A percentile compares a stretch with the other conserved stretches of the same genome.
These are phyloP conservation scores for Phanerodontia chrysosporium DNA, from an alignment of 768 basidiomycete species.

Conservation along the genomic window DNA sequence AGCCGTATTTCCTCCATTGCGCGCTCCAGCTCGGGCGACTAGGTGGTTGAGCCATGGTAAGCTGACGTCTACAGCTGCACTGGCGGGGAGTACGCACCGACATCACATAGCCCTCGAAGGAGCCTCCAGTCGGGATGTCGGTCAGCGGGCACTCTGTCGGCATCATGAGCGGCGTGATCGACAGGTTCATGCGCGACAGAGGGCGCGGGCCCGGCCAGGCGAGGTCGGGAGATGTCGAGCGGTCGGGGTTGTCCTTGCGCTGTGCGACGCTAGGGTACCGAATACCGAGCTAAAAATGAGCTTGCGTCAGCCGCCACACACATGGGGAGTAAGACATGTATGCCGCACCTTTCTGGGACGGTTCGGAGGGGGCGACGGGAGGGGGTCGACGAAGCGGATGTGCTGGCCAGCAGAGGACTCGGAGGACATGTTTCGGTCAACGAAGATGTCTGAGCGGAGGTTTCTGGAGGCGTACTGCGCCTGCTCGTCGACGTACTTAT, in stretches of 20 bases:
- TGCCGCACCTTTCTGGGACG: constrained; percentile 30
- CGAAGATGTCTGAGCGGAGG: constrained; percentile 1
- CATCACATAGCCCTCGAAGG: background rate
- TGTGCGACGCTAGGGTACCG: constrained; percentile 41
- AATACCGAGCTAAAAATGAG: constrained; percentile 19
- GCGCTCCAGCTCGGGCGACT: too few species aligned
- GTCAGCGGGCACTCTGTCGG: background rate
- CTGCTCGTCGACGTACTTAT: background rate
- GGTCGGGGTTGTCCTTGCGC: constrained; percentile 23
- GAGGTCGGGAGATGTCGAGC: constrained; percentile 23
- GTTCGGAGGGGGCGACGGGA: constrained; percentile 29
- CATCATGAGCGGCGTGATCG: background rate
- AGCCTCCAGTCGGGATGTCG: background rate
- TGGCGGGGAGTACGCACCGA: background rate
- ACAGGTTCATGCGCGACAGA: constrained; percentile 19
- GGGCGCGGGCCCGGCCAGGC: constrained; percentile 30
- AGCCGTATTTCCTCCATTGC: too few species aligned
- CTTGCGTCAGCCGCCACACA: background rate
- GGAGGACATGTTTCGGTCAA: constrained; percentile 5
- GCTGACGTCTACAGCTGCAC: too few species aligned
- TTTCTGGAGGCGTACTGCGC: background rate
- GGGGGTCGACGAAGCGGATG: constrained; percentile 1
- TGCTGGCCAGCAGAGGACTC: background rate
- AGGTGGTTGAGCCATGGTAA: too few species aligned
- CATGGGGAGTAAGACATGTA: background rate